These are phyloP conservation scores for Raffaelea arxii DNA, from an alignment of 2,329 filamentous ascomycete genomes.

Conservation along the genomic window DNA sequence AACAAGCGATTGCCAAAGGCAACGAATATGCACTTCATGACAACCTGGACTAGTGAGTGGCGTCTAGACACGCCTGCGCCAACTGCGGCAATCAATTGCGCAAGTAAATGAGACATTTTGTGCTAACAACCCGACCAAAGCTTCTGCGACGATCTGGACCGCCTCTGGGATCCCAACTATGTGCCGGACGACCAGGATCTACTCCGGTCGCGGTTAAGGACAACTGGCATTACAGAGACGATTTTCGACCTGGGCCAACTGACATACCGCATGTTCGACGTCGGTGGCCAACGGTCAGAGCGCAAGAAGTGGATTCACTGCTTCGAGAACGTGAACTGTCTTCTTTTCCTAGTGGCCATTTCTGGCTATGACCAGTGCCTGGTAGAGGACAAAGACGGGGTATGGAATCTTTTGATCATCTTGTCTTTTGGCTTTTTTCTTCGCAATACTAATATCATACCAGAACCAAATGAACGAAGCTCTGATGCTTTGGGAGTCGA, in stretches of 20 bases:
- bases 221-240: constrained; percentile 92
- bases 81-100: background rate
- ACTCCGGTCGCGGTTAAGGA: constrained; percentile 78
- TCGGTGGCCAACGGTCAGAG: constrained; percentile 84
- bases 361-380: constrained; percentile 95
- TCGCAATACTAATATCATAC: constrained; percentile 14
- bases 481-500: constrained; percentile 77
- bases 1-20: constrained; percentile 79
- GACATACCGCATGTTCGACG: constrained; percentile 95
- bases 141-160: constrained; percentile 72
- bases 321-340: constrained; percentile 86
- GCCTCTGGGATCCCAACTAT: constrained; percentile 67
- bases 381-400: constrained; percentile 91
- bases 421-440: constrained; percentile 6
- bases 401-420: constrained; percentile 33
- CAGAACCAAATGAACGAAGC: constrained; percentile 90
- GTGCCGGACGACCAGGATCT: constrained; percentile 92
- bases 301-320: constrained; percentile 98
- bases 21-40: constrained; percentile 97
- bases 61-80: background rate
- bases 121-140: constrained; percentile 31
- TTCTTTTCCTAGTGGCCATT: constrained; percentile 89
- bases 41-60: constrained; percentile 79
- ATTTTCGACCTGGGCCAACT: constrained; percentile 85
- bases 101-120: background rate